Conservation (phyloP, 2,329 filamentous ascomycete species). For the Cercospora zeina region DNA sequence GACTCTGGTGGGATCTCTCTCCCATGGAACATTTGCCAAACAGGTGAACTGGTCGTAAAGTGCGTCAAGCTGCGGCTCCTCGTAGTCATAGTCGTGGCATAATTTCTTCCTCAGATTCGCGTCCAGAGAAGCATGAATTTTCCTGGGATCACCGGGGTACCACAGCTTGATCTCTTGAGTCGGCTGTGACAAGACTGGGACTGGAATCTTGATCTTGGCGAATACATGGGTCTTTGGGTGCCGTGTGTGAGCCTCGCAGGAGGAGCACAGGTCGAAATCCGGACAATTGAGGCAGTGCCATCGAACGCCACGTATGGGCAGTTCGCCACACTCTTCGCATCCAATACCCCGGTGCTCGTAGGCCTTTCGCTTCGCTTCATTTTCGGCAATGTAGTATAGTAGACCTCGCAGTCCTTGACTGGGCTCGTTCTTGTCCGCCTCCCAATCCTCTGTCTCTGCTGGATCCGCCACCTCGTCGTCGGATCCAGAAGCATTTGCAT, state of each 20-base stretch:
- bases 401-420: slow-evolving; percentile 49
- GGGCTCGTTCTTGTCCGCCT: slow-evolving; percentile 29
- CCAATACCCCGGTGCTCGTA: slow-evolving; percentile 91
- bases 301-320: slow-evolving; percentile 86
- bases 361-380: slow-evolving; percentile 82
- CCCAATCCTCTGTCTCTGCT: slow-evolving; percentile 35
- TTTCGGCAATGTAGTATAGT: slow-evolving; percentile 89
- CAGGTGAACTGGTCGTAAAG: slow-evolving; percentile 97
- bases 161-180: slow-evolving; percentile 78
- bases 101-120: slow-evolving; percentile 66
- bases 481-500: slow-evolving; percentile 18
- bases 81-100: slow-evolving; percentile 53
- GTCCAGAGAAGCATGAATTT: slow-evolving; percentile 66
- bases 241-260: slow-evolving; percentile 66
- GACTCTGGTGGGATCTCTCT: slow-evolving; percentile 74
- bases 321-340: slow-evolving; percentile 84
- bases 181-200: slow-evolving; percentile 75
- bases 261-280: slow-evolving; percentile 93
- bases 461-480: slow-evolving; percentile 20
- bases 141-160: slow-evolving; percentile 84
- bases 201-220: slow-evolving; percentile 90
- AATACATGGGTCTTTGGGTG: slow-evolving; percentile 93
- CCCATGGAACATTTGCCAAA: slow-evolving; percentile 82
- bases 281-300: slow-evolving; percentile 95
- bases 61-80: slow-evolving; percentile 84